Evolutionary conservation across 2,329 filamentous ascomycete species (phyloP).

Genomic region (Pyrenophora teres): DNA sequence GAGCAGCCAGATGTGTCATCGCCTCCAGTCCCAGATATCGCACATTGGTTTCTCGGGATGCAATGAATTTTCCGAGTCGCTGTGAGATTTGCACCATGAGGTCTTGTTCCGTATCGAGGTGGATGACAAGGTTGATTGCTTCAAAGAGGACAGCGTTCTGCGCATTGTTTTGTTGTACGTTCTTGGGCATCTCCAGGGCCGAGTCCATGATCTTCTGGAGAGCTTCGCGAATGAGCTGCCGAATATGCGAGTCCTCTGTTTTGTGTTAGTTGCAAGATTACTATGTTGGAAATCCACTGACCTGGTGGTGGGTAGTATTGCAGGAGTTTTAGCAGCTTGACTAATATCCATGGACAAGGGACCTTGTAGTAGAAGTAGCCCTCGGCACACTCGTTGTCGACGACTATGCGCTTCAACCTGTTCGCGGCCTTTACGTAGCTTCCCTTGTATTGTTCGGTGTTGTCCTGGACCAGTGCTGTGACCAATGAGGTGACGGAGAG

Average conservation of each 20-base stretch:
- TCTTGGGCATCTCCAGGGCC: conserved; percentile 93
- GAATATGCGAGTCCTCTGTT: conserved; percentile 86
- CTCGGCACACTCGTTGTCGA: conserved; percentile 84
- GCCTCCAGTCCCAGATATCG: conserved; percentile 94
- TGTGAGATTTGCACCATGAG: conserved; percentile 96
- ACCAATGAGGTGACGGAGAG: conserved; percentile 94
- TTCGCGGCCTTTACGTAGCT: conserved; percentile 93
- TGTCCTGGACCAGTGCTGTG: conserved; percentile 92
- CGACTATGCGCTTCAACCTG: conserved; percentile 83
- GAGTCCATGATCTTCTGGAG: conserved; percentile 88
- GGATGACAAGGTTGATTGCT: conserved; percentile 97
- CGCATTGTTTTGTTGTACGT: conserved; percentile 98
- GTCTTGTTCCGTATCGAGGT: conserved; percentile 90
- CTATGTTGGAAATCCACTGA: conserved; percentile 45
- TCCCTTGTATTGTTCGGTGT: conserved; percentile 90
- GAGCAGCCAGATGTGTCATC: conserved; percentile 95
- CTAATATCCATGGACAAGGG: conserved; percentile 97
- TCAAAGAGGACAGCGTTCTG: conserved; percentile 98
- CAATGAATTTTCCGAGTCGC: conserved; percentile 90
- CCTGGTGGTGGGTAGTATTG: conserved; percentile 96
- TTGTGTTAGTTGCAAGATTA: conserved; percentile 23
- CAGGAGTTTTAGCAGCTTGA: conserved; percentile 87
- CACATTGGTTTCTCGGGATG: conserved; percentile 95
- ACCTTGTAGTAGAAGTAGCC: conserved; percentile 99
- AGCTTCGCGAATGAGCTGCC: conserved; percentile 88